phyloP scores from a whole-genome alignment of 1,284 basidiomycete genomes.

The Mycena sp. region DNA sequence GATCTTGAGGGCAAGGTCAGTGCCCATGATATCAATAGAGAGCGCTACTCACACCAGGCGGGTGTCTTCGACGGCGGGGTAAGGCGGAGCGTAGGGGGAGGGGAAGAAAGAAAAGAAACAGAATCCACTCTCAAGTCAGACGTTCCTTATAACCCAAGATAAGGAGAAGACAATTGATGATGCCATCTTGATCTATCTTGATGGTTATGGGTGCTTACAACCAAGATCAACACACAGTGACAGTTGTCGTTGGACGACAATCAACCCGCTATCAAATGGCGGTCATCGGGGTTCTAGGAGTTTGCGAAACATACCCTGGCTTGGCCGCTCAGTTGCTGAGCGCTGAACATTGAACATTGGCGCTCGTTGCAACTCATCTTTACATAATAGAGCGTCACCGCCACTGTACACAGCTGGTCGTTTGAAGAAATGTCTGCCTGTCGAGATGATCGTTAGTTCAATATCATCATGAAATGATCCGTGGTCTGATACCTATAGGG shows the following conservation, averaged over 20 bases:
- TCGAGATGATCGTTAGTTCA: no score
- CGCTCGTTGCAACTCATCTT: no score
- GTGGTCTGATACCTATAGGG: no score
- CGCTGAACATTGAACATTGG: constrained; percentile 15
- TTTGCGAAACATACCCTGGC: background rate
- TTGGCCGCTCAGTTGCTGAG: background rate
- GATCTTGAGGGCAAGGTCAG: constrained; percentile 57
- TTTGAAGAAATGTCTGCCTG: background rate
- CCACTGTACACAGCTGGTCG: constrained; percentile 1
- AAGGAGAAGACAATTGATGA: constrained; percentile 22
- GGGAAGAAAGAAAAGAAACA: constrained; percentile 17
- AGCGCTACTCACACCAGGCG: constrained; percentile 71
- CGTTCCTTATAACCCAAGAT: constrained; percentile 17
- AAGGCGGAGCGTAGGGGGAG: constrained; percentile 15
- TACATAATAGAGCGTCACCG: background rate
- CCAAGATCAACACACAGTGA: constrained; percentile 15
- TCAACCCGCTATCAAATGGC: constrained; percentile 8
- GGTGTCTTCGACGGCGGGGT: constrained; percentile 63
- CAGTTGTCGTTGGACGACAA: constrained; percentile 28
- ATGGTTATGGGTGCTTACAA: background rate
- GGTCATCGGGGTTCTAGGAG: constrained; percentile 1
- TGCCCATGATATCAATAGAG: constrained; percentile 8
- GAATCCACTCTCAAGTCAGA: background rate
- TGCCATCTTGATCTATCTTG: constrained; percentile 24
- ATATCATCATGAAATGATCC: no score